phyloP scores from a whole-genome alignment of 2,329 filamentous ascomycete genomes.

The Apiospora phragmitis region DNA sequence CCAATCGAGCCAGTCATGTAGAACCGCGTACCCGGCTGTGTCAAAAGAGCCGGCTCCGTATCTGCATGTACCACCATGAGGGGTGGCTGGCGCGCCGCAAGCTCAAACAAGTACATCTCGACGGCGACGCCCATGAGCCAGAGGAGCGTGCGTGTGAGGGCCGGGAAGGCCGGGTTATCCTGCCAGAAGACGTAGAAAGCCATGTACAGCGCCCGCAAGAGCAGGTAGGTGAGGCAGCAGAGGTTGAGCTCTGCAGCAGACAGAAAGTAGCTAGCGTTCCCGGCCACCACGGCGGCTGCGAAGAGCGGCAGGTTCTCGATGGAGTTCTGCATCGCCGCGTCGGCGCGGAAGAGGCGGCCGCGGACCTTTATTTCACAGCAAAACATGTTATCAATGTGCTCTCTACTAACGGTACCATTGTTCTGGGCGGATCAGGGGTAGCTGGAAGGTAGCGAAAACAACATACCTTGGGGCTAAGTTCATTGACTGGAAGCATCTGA shows the following conservation, averaged over 20 bases:
- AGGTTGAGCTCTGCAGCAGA: conserved; percentile 22
- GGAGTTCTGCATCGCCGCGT: conserved; percentile 27
- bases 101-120: not conserved
- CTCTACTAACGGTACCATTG: too few species aligned
- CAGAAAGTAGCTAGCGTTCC: conserved; percentile 26
- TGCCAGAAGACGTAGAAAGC: conserved; percentile 29
- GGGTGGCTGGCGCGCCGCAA: not conserved
- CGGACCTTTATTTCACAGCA: too few species aligned
- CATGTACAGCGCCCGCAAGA: conserved; percentile 27
- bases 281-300: conserved; percentile 30
- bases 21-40: not conserved
- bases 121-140: not conserved
- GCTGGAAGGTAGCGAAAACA: too few species aligned
- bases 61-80: not conserved
- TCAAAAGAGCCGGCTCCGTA: not conserved
- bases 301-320: conserved; percentile 32
- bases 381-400: too few species aligned
- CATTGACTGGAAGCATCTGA: not conserved
- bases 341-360: conserved; percentile 24
- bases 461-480: not conserved
- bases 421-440: too few species aligned
- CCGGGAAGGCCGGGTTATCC: not conserved
- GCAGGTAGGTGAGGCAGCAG: conserved; percentile 24
- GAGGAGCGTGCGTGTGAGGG: not conserved
- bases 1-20: not conserved